Evolutionary conservation across 441 rosid species (phyloP).

Genomic region (Pelargonium exstipulatum): DNA sequence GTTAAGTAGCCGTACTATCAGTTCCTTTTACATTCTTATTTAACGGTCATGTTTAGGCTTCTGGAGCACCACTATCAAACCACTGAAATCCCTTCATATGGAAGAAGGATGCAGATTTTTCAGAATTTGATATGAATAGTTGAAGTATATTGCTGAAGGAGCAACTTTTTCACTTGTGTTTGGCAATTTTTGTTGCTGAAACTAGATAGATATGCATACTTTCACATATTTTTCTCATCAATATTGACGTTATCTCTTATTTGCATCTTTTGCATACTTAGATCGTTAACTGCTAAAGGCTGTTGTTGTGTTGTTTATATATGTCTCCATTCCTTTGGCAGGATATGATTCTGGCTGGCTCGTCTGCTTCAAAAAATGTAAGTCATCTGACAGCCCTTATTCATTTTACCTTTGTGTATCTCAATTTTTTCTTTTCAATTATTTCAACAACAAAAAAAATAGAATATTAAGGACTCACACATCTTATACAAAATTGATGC

Average conservation of each 20-base stretch:
- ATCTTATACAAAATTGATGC: conserved; percentile 88
- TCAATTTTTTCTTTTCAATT: neutral
- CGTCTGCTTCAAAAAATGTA: conserved; percentile 34
- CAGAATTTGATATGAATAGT: neutral
- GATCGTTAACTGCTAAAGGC: neutral
- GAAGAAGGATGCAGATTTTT: too few species aligned
- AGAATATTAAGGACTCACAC: conserved; percentile 20
- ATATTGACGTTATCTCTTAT: conserved; percentile 8
- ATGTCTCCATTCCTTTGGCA: conserved; percentile 25
- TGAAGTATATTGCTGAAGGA: conserved; percentile 7
- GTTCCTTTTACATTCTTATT: conserved; percentile 11
- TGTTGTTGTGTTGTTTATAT: neutral
- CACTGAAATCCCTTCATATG: neutral
- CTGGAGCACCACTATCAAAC: neutral
- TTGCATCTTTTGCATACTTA: neutral
- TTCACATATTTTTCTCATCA: conserved; percentile 5
- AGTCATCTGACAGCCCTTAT: conserved; percentile 19
- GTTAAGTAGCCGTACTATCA: conserved; percentile 28
- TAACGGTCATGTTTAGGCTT: neutral
- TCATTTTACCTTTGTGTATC: neutral
- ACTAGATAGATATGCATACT: neutral
- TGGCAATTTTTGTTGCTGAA: neutral
- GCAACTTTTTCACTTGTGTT: neutral
- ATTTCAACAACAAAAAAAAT: neutral
- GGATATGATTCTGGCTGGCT: conserved; percentile 61